Base-by-base conservation (phyloP, 805 yeast species). In the Blastobotrys attinorum region DNA sequence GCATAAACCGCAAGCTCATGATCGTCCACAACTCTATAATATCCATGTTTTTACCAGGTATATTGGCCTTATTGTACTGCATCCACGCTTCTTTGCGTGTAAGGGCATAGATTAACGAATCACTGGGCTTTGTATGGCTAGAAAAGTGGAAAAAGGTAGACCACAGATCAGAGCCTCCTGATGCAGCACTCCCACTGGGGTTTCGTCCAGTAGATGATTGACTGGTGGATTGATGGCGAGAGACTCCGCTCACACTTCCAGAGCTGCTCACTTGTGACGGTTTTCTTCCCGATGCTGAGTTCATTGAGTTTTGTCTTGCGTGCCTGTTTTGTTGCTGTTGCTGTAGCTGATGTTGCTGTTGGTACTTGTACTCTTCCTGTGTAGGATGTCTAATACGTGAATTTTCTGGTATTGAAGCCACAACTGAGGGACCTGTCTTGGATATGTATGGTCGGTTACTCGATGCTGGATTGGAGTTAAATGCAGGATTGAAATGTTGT, bases 11-110 rank as follows among this genome's bases (percentile, higher is more conserved):
- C 23, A 59, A 36, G 5, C 58, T 58, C 58, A 57, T 59, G 47
- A 60, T 58, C 6, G 54, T 47, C 63, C 63, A 59, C n/a, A 59
- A 47, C 29, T 59, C 63, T 17, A 57, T 47, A 11, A 56, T 49
- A 13, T 51, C 58, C 31, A 39, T 31, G 39, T 37, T 47, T 38
- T 25, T 32, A 20, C 52, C 41, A 25, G 44, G 21, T 40, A 34
- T 1, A 56, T 43, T 20, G 27, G 44, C 44, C 27, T 44, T 49
- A 25, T 44, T 42, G 42, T 55, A 57, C 43, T 59, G 64, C 18
- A 52, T 33, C 56, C 57, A 60, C 3, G 62, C 61, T 32, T 59
- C 64, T 25, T 54, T 48, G 3, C 63, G 47, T 5, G 61, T 56
- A 20, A 45, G 44, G 1, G 60, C 63, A 39, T 55, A 55, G 15